Evolutionary conservation across 2,329 filamentous ascomycete species (phyloP).

Genomic region (Colletotrichum costaricense): DNA sequence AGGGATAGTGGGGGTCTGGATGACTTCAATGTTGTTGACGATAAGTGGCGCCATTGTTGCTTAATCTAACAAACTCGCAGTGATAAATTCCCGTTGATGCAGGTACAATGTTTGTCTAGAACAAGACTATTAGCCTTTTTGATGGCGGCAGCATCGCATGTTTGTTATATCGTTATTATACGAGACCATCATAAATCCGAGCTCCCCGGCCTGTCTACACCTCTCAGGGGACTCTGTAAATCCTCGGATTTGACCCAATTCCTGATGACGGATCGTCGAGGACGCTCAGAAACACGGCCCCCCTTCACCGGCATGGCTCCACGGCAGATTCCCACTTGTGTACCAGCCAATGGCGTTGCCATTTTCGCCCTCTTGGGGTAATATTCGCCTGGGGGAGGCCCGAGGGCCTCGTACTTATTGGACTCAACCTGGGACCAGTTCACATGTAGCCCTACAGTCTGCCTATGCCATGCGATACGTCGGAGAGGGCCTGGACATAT

Average conservation of each 20-base stretch:
- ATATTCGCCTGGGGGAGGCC: neutral
- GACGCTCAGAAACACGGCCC: neutral
- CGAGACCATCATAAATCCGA: neutral
- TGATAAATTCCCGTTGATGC: neutral
- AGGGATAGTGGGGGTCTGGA: slow-evolving; percentile 1
- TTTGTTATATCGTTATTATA: neutral
- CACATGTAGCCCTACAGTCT: neutral
- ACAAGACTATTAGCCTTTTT: neutral
- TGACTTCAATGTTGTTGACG: slow-evolving; percentile 9
- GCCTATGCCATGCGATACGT: neutral
- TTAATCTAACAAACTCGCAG: neutral
- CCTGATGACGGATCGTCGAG: neutral
- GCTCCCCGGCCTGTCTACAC: neutral
- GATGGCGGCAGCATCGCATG: neutral
- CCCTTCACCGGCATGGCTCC: neutral
- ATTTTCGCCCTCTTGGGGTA: neutral
- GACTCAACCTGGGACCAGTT: neutral
- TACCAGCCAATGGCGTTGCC: neutral
- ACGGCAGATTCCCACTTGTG: neutral
- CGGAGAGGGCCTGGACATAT: neutral
- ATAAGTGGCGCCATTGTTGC: slow-evolving; percentile 13
- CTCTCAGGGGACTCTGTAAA: neutral
- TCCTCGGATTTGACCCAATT: neutral
- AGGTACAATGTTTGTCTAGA: neutral
- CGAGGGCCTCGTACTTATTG: neutral